Base-by-base conservation (phyloP, 208 protist species). In the Vickermania ingenoplastis region DNA sequence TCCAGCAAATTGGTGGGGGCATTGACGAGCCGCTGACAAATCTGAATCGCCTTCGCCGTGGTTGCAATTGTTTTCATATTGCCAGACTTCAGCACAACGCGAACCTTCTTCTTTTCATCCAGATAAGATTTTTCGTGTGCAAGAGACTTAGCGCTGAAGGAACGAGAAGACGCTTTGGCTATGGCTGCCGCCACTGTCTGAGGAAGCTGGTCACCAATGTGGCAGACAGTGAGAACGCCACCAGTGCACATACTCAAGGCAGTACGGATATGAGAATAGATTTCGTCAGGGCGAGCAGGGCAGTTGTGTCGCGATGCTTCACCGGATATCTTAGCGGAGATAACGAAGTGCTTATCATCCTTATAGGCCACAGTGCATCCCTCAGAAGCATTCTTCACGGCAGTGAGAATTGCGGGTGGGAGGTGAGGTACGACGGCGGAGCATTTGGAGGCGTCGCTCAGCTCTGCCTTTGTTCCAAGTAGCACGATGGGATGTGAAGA, bases 11-110 rank as follows among this genome's bases (percentile, higher is more conserved):
- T 89, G 26, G 86, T 80, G 5, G 89, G 86, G 7, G 86, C 79
- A 31, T 96, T 82, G 51, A 94, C 84, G 24, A 96, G 76, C 4
- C 83, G 77, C 67, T 83, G 79, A 65, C 79, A 91, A 31, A 94
- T 70, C 67, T 91, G 84, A 50, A 90, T 68, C 13, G 49, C 49
- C 0, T 53, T 22, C 11, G 62, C 77, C 17, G 77, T 75, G 24
- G 65, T 67, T 49, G 61, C 59, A 3, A 50, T 30, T 14, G 56
- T 36, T 3, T 48, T 41, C n/a, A 50, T 50, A 22, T 73, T 68
- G 23, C 56, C 28, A 7, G 71, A 70, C 1, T 59, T 67, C 49
- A 89, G 29, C 17, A 84, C 59, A 4, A 89, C 77, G 27, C 77
- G 78, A 2, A 83, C 65, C 13, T 57, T 61, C 4, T 55, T 41